Evolutionary conservation across 2,329 filamentous ascomycete species (phyloP), one percentile per base, ranked within the genome.

Genomic region (Raffaelea albimanens): DNA sequence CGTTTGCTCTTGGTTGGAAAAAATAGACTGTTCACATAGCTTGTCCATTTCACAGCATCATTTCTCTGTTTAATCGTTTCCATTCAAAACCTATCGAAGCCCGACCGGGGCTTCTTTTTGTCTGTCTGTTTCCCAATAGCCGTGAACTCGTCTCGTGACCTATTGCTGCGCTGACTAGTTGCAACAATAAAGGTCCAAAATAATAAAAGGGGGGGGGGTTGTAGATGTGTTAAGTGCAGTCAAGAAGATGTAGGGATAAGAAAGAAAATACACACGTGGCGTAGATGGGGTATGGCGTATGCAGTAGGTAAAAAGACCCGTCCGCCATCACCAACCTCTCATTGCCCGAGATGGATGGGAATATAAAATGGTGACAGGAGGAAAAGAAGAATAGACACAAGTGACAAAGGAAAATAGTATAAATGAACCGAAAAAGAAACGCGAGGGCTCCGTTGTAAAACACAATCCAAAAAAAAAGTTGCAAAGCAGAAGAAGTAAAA

Each of bases 181-280:
- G n/a, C 18, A 44, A 49, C 54, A 53, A 56, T 52, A 44, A 52
- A 51, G 46, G 52, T 56, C 59, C 16, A 20, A 38, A 42, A 46
- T 36, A 23, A 33, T 40, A 19, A 22, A 18, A 43, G 19, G 29
- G 25, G n/a, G 18, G n/a, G n/a, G n/a, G 18, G 34, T 16, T 34
- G 16, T 38, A 38, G 16, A 18, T n/a, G 42, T 36, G 29, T 39
- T 7, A 47, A 40, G 39, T 29, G 40, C 40, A 43, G 8, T n/a
- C n/a, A 44, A 44, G 21, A 45, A 33, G 20, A 39, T 13, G 29
- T 18, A 31, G 31, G 57, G 52, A 56, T 55, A 54, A 54, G 59
- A 58, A 60, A 51, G 57, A 63, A 52, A 62, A 53, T 38, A 38
- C 34, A 38, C 34, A 38, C 13, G 34, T 38, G 25, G 25, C 25